Conservation (phyloP, 2,329 filamentous ascomycete genomes). For the Clonostachys rosea region DNA sequence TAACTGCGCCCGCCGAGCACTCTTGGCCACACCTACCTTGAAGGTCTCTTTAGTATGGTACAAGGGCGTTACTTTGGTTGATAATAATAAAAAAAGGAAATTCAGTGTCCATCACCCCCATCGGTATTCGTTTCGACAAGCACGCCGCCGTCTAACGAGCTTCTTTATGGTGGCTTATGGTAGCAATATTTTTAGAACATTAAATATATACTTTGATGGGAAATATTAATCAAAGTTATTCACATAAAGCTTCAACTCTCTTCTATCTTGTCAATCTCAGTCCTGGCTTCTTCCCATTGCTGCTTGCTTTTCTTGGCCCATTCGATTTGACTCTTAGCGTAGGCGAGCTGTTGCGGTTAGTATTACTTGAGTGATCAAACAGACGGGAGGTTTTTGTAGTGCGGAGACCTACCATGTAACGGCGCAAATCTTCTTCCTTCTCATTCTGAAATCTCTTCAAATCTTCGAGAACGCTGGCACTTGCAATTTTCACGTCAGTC, state of each 20-base stretch:
- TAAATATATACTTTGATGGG: no score
- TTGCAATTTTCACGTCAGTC: constrained; percentile 90
- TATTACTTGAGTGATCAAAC: neutral
- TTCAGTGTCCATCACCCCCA: no score
- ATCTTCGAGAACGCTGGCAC: constrained; percentile 81
- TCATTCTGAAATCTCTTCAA: constrained; percentile 89
- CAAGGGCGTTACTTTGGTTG: no score
- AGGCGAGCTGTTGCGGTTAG: constrained; percentile 63
- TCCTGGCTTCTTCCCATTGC: constrained; percentile 86
- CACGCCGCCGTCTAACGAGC: no score
- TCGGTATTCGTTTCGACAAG: no score
- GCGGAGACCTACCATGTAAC: constrained; percentile 78
- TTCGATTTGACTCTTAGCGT: constrained; percentile 87
- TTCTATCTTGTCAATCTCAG: constrained; percentile 85
- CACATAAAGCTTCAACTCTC: constrained; percentile 31
- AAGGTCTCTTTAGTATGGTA: no score
- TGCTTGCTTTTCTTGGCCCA: constrained; percentile 89
- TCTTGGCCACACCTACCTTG: no score
- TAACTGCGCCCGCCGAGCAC: no score
- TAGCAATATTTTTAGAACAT: no score
- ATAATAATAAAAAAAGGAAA: no score
- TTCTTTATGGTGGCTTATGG: no score
- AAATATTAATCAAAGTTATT: no score
- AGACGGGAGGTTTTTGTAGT: neutral
- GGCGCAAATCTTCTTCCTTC: constrained; percentile 89